Conservation (phyloP, 2,329 filamentous ascomycete species). For the Akanthomyces dipterigenus region DNA sequence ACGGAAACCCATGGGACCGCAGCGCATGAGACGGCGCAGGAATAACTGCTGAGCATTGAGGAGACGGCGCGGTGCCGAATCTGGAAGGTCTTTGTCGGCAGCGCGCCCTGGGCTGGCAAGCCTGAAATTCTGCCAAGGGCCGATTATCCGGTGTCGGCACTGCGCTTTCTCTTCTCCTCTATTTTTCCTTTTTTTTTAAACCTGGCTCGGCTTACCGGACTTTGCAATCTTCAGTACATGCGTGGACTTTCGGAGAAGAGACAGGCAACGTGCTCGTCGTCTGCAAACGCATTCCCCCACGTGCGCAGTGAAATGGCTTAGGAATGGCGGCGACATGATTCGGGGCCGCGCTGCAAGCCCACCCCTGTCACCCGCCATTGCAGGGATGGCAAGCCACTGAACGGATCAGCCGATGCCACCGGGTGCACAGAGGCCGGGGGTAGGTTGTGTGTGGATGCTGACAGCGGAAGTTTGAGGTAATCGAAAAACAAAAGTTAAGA, state of each 20-base stretch:
- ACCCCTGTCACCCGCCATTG: not conserved
- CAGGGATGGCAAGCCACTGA: not conserved
- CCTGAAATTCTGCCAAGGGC: too few species aligned
- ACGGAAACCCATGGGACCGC: not conserved
- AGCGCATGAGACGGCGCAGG: not conserved
- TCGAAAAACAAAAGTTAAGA: not conserved
- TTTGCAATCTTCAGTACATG: not conserved
- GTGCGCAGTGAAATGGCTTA: conserved; percentile 2
- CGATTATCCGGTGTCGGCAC: not conserved
- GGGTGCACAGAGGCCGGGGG: not conserved
- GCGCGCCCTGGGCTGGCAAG: not conserved
- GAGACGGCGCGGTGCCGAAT: not conserved
- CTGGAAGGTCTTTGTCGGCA: not conserved
- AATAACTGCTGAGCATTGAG: not conserved
- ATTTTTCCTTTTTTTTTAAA: not conserved
- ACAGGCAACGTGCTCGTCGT: not conserved
- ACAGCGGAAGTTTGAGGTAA: not conserved
- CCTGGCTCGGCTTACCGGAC: not conserved
- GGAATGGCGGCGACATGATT: conserved; percentile 11
- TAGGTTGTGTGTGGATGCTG: not conserved
- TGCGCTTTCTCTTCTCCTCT: not conserved
- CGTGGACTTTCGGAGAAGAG: not conserved
- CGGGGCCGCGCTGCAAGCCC: not conserved
- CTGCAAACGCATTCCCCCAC: not conserved
- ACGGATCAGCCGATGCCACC: conserved; percentile 10